These are phyloP conservation scores for Gynandropsis gynandra DNA, from an alignment of 345 rosid species.

Conservation along the genomic window DNA sequence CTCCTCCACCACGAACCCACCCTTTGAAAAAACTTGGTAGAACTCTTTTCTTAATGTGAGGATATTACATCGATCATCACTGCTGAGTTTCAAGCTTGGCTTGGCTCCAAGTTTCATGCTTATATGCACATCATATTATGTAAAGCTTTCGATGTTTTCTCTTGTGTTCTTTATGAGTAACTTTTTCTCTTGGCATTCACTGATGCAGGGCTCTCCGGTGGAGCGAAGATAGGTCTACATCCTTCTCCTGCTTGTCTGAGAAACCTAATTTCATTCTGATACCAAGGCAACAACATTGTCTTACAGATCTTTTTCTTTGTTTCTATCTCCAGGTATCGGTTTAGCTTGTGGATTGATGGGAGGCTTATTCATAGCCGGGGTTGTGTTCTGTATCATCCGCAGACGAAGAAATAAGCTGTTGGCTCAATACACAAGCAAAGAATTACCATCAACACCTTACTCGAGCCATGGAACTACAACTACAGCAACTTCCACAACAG, in stretches of 20 bases:
- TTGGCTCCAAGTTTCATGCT: no score
- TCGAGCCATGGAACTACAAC: constrained; percentile 39
- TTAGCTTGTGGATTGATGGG: constrained; percentile 25
- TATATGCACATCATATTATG: neutral
- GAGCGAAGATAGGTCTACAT: constrained; percentile 6
- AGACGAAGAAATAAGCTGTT: constrained; percentile 31
- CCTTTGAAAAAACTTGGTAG: no score
- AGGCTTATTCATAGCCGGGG: constrained; percentile 17
- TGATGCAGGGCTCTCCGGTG: neutral
- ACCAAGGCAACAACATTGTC: neutral
- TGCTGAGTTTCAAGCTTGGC: no score
- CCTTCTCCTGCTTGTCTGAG: neutral
- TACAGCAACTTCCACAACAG: constrained; percentile 30
- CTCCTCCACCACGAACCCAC: no score
- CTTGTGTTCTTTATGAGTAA: neutral
- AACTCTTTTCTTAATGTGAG: no score
- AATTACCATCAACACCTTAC: constrained; percentile 30
- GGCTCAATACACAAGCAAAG: constrained; percentile 32
- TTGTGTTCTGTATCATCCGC: constrained; percentile 15
- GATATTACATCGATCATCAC: no score
- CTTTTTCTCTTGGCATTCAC: neutral
- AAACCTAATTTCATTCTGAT: neutral
- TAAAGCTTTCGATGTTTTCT: neutral
- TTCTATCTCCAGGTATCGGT: constrained; percentile 28
- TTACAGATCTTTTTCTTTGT: neutral